Base-by-base conservation (phyloP, 2,329 filamentous ascomycete species). In the Ciborinia camelliae region DNA sequence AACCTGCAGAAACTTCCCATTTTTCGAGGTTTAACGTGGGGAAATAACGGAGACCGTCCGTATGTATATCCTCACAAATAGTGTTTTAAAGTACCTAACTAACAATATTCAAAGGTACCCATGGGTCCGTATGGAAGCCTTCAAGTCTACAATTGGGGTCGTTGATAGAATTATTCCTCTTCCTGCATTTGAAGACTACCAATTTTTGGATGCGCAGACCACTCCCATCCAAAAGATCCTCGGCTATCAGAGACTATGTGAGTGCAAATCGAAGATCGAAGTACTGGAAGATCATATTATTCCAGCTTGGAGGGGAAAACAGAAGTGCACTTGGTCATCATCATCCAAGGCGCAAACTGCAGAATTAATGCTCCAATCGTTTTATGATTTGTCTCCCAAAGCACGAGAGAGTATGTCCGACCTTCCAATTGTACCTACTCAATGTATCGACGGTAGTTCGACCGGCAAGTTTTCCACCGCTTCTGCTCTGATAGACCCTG, bases 401-500 rank as follows among this genome's bases (percentile, higher is more conserved):
- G 23, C 53, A 48, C 66, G 60, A 64, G 15, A 4, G 6, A 57
- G 39, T 8, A 66, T 73, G 59, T 60, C 58, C n/a, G n/a, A 4
- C n/a, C 30, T 73, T 1, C 62, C 67, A 14, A 68, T 73, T 5
- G 60, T 73, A 26, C 69, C 71, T 18, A 67, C 69, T 32, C 18
- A 66, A 2, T 43, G 14, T 4, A 52, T 72, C 1, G 39, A 65
- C 43, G 70, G 67, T 32, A 53, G 50, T 15, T 5, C 47, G 18
- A 68, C 66, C 9, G 65, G 59, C 7, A 67, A 53, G 14, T 72
- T 72, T 64, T 55, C 65, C 3, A 6, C 35, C 2, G 67, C 71
- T 23, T n/a, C 45, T 50, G 47, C 65, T n/a, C 65, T 73, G 15
- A 61, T 73, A 45, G 69, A 73, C 50, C 70, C 69, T 9, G 62